Conservation (phyloP, 768 basidiomycete species). For the Termitomyces sp. region DNA sequence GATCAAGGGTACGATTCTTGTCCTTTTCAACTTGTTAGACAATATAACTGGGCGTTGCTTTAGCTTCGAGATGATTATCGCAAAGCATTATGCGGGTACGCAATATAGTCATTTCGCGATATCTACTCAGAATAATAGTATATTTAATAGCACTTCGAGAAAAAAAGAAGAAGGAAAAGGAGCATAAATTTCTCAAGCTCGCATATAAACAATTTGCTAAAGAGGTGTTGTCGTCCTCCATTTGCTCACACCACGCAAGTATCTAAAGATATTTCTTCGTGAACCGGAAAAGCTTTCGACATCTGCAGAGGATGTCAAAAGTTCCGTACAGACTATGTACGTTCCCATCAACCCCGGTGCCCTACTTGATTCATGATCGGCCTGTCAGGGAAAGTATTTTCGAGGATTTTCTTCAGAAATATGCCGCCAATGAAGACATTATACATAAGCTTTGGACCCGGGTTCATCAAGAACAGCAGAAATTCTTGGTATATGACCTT, state of each 20-base stretch:
- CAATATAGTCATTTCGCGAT: neutral
- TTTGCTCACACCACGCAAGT: neutral
- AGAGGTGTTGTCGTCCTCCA: conserved; percentile 8
- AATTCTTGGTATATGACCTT: conserved; percentile 12
- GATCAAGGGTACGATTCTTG: conserved; percentile 9
- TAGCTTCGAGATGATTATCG: conserved; percentile 14
- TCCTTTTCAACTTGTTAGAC: neutral
- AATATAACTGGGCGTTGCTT: neutral
- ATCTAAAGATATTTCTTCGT: neutral
- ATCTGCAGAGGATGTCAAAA: conserved; percentile 11
- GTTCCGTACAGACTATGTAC: conserved; percentile 10
- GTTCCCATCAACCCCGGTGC: neutral
- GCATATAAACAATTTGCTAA: conserved; percentile 16
- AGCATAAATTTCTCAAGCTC: conserved; percentile 14
- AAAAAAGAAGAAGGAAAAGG: conserved; percentile 16
- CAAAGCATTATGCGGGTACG: conserved; percentile 14
- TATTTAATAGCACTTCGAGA: conserved; percentile 10
- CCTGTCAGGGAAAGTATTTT: conserved; percentile 15
- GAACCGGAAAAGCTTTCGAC: conserved; percentile 6
- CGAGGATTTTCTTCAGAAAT: conserved; percentile 15
- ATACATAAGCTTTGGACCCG: conserved; percentile 18
- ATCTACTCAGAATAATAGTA: neutral
- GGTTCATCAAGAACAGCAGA: conserved; percentile 17
- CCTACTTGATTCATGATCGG: neutral
- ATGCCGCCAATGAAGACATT: conserved; percentile 19